Conservation (phyloP, 345 rosid species). For the Garcia nutans region DNA sequence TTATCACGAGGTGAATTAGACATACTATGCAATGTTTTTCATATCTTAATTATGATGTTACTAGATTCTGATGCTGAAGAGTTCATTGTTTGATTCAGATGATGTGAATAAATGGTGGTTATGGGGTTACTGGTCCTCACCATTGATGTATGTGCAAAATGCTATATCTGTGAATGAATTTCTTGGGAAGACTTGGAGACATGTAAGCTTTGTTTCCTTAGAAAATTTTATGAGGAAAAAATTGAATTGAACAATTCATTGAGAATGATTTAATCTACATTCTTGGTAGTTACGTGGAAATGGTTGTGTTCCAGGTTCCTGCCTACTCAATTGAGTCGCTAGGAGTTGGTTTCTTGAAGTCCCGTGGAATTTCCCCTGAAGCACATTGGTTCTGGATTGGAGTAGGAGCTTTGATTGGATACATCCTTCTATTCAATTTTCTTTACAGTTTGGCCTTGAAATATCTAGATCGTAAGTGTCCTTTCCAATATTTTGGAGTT, state of each 20-base stretch:
- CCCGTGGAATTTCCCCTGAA: conserved; percentile 65
- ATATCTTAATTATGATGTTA: neutral
- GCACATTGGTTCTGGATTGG: conserved; percentile 92
- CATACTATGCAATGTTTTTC: too few relatives aligned
- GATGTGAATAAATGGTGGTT: conserved; percentile 60
- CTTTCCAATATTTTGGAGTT: conserved; percentile 7
- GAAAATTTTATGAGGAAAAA: neutral
- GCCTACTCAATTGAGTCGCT: conserved; percentile 55
- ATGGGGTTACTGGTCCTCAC: conserved; percentile 75
- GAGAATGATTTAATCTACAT: neutral
- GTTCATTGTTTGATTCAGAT: conserved; percentile 27
- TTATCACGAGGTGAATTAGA: conserved; percentile 44
- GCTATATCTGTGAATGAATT: conserved; percentile 63
- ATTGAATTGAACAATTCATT: neutral
- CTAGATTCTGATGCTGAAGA: conserved; percentile 15
- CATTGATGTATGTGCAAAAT: conserved; percentile 64
- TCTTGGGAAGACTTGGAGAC: conserved; percentile 59
- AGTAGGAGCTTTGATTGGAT: conserved; percentile 64
- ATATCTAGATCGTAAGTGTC: conserved; percentile 65
- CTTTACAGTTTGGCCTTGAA: conserved; percentile 66
- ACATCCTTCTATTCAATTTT: conserved; percentile 55
- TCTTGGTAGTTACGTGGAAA: neutral
- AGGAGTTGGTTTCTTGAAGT: conserved; percentile 62
- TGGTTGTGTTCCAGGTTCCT: conserved; percentile 42
- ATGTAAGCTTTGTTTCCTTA: conserved; percentile 35